A percentile compares a stretch with the other conserved stretches of the same genome.
Evolutionary conservation across 257 asterid species (phyloP).

Genomic region (Lavandula angustifolia): DNA sequence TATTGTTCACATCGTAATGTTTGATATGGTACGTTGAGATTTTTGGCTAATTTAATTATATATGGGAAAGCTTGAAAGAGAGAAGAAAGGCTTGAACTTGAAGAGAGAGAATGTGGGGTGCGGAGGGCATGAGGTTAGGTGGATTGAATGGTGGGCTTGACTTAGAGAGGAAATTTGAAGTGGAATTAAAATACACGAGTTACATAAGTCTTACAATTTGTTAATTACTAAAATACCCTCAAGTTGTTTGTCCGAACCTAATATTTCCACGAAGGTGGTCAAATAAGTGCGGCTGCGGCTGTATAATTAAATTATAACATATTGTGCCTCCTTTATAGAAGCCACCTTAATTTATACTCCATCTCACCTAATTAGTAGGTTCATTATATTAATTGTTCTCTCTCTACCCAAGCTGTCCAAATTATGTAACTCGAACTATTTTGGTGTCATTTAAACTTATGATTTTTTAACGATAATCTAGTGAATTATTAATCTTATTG

Average conservation of each 20-base stretch:
- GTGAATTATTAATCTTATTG: too few species aligned
- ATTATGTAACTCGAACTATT: too few species aligned
- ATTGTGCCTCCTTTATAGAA: constrained; percentile 12
- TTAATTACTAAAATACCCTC: constrained; percentile 1
- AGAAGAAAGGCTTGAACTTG: constrained; percentile 6
- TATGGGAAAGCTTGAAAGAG: too few species aligned
- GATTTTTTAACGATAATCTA: too few species aligned
- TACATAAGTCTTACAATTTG: neutral
- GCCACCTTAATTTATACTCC: neutral
- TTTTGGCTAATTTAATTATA: too few species aligned
- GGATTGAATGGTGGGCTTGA: constrained; percentile 42
- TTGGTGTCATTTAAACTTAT: too few species aligned
- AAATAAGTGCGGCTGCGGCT: neutral
- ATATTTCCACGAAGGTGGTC: neutral
- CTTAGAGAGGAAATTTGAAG: constrained; percentile 18
- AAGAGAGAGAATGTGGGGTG: constrained; percentile 20
- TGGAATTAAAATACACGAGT: neutral
- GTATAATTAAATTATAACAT: neutral
- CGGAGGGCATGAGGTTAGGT: constrained; percentile 35
- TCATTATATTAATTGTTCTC: neutral
- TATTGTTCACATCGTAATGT: too few species aligned
- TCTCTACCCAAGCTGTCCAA: neutral
- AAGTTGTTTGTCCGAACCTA: too few species aligned
- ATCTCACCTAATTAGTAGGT: constrained; percentile 1
- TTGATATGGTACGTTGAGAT: too few species aligned